Evolutionary conservation across 306 rosid genomes (phyloP).

Genomic region (Canavalia gladiata): DNA sequence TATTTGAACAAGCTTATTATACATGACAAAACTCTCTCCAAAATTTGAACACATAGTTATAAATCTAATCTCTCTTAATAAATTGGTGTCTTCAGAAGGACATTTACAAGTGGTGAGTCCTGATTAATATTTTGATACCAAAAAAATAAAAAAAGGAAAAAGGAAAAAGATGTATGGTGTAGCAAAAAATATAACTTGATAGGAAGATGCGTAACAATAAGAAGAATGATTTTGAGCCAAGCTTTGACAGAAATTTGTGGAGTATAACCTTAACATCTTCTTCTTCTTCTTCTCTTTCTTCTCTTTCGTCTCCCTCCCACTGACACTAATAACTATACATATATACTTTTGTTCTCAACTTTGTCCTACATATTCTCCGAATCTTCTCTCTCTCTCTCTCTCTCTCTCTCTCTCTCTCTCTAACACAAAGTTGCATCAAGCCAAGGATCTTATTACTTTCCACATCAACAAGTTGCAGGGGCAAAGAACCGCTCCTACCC

Average conservation of each 20-base stretch:
- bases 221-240: slow-evolving; percentile 54
- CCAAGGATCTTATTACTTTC: slow-evolving; percentile 21
- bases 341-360: neutral
- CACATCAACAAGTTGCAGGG: slow-evolving; percentile 50
- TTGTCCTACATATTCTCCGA: slow-evolving; percentile 59
- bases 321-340: slow-evolving; percentile 4
- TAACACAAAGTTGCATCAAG: slow-evolving; percentile 24
- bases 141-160: too few species aligned
- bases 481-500: slow-evolving; percentile 36
- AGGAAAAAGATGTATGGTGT: too few species aligned
- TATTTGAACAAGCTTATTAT: too few species aligned
- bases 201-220: neutral
- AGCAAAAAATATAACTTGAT: too few species aligned
- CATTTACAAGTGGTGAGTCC: too few species aligned
- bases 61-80: too few species aligned
- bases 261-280: neutral
- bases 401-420: neutral
- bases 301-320: slow-evolving; percentile 16
- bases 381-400: slow-evolving; percentile 45
- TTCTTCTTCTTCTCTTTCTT: neutral
- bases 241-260: slow-evolving; percentile 54
- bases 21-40: too few species aligned
- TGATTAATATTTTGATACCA: too few species aligned
- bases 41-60: too few species aligned
- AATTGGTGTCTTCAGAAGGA: too few species aligned